Base-by-base conservation (phyloP, 257 asterid species). In the Hygrophila difformis region DNA sequence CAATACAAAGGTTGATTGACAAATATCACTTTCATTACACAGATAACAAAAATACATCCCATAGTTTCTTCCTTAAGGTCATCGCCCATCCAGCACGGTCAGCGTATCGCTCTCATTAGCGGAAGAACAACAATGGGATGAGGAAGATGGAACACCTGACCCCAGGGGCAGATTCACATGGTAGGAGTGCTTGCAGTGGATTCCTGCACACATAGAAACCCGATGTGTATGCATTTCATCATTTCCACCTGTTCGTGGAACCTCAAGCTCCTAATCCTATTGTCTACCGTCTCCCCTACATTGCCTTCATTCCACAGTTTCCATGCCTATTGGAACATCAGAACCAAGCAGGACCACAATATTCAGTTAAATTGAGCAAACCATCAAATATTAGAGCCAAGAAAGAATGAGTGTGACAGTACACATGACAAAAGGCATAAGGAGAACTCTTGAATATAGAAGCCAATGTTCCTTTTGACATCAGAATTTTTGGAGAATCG, bases 401-500 rank as follows among this genome's bases (percentile, higher is more conserved):
- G 18, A 22, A 18, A 16, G 1, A 0, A 6, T 8, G 8, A 2
- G 2, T 2, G 23, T 5, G 61, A 55, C 5, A 12, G 14, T 66
- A 56, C 73, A 14, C 45, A 22, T 51, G 18, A 45, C 2, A 66
- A 7, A 12, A 66, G 65, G 20, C 50, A 18, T 4, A 41, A 28
- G 6, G 49, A 7, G 9, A 19, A 26, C 3, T 61, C 62, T 0
- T 60, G 57, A 4, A 53, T 20, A 13, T 60, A 39, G 34, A 61
- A 67, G 33, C 62, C 47, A 8, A 47, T 56, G 19, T 61, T 67
- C 21, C 58, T 46, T 35, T 17, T 55, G 1, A 65, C 63, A 34
- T 57, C 65, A 0, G 70, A 57, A 28, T 57, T 64, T 51, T 57
- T 62, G 2, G 62, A 64, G 20, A 52, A 64, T 46, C 44, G 19